Base-by-base conservation (phyloP, 2,329 filamentous ascomycete genomes). In the Fonsecaea nubica region DNA sequence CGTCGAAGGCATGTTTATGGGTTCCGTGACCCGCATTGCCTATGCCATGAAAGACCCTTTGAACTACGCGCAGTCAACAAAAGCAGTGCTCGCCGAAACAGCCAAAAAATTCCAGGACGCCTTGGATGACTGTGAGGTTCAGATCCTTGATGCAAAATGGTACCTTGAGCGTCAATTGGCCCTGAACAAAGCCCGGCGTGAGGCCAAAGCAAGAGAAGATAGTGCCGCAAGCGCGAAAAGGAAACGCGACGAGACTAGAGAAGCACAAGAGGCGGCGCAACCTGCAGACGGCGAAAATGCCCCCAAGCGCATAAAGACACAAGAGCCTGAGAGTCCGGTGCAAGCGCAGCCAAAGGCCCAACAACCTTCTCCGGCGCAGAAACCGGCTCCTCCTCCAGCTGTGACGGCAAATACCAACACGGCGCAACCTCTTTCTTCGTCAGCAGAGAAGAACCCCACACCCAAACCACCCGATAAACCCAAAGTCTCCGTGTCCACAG, bases 131-230 rank as follows among this genome's bases (percentile, higher is more conserved):
- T 71, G 69, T 40, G 69, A 73, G 53, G 69, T 73, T 12, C 66
- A 72, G 60, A 72, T 74, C 60, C 67, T 73, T 15, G 66, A 72
- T 54, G 71, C 69, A 12, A 74, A 74, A 65, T 74, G 72, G 72
- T 68, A 70, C 33, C 65, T 73, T 4, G 72, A 74, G 56, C 66
- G 67, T 13, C 68, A 74, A 48, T 59, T 74, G 35, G 65, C 66
- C 1, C 21, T 69, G 50, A 70, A 71, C 62, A 69, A 65, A 42
- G 65, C 68, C 42, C 66, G 70, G 18, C 65, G 72, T 25, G 70
- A 71, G 42, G 64, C 69, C 10, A 71, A 70, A 54, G 68, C 68
- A 58, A 67, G 68, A 63, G 67, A 72, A 63, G 65, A 67, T 33
- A 67, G 36, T 48, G 67, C 68, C 7, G 68, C 71, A 13, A 64